These are phyloP conservation scores for Mallotus nudiflorus DNA, from an alignment of 345 rosid species.

Conservation along the genomic window DNA sequence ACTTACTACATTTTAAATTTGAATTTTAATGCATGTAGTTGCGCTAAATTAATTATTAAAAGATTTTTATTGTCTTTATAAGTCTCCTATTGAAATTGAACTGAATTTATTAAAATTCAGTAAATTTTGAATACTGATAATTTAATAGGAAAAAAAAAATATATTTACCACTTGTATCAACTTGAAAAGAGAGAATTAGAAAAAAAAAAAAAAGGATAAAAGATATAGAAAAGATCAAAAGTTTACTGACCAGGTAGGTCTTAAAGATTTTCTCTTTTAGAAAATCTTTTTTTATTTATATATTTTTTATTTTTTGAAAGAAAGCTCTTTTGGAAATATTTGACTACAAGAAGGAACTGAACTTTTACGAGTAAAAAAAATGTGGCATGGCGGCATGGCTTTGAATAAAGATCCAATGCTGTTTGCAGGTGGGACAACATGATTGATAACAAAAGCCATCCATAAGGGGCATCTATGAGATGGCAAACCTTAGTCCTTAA, in stretches of 20 bases:
- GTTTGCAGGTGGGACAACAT: neutral
- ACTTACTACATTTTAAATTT: too few relatives aligned
- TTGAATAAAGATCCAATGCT: neutral
- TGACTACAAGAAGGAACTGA: neutral
- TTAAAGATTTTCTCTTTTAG: neutral
- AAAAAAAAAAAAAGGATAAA: too few relatives aligned
- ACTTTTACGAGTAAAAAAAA: neutral
- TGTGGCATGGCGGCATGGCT: neutral
- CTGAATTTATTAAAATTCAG: too few relatives aligned
- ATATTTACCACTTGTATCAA: neutral
- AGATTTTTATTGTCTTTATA: too few relatives aligned
- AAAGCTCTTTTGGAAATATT: too few relatives aligned
- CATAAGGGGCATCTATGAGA: neutral
- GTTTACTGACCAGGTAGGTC: neutral
- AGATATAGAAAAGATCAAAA: too few relatives aligned
- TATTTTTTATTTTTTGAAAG: neutral
- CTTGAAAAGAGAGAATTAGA: neutral
- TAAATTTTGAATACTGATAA: too few relatives aligned
- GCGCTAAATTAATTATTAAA: too few relatives aligned
- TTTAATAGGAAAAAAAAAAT: neutral
- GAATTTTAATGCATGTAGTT: too few relatives aligned
- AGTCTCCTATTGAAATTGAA: too few relatives aligned
- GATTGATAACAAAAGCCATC: neutral
- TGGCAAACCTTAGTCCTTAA: neutral
- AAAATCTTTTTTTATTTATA: neutral